A percentile compares a stretch with the other conserved stretches of the same genome.
Conservation (phyloP, 2,329 filamentous ascomycete species). For the Talaromyces rugulosus region DNA sequence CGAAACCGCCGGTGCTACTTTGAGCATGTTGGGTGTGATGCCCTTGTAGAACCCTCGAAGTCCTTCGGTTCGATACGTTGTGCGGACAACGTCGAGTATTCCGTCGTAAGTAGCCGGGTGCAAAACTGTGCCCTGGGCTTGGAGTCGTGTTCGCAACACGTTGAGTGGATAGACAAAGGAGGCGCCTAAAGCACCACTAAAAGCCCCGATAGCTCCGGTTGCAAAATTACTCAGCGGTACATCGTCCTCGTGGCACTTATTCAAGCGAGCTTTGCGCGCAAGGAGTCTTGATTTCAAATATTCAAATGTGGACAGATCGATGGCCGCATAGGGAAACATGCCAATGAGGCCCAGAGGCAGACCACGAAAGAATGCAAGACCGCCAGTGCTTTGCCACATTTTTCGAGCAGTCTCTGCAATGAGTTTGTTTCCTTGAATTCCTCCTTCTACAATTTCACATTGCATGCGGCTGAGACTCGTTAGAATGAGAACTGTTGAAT, state of each 20-base stretch:
- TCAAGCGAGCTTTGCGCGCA: conserved; percentile 62
- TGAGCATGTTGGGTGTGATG: conserved; percentile 88
- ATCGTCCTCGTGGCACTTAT: conserved; percentile 77
- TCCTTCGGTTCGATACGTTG: conserved; percentile 80
- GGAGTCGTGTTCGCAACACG: conserved; percentile 81
- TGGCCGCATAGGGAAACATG: conserved; percentile 97
- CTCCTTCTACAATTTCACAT: conserved; percentile 86
- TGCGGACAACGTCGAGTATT: conserved; percentile 80
- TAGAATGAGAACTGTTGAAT: not conserved
- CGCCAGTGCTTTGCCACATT: conserved; percentile 74
- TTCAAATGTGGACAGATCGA: conserved; percentile 95
- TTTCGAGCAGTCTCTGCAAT: conserved; percentile 78
- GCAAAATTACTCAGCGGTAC: conserved; percentile 73
- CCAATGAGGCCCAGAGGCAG: conserved; percentile 89
- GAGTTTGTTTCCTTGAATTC: conserved; percentile 75
- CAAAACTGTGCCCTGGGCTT: conserved; percentile 90
- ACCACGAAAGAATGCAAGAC: conserved; percentile 80
- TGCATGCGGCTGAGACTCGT: conserved; percentile 64
- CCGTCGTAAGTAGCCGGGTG: conserved; percentile 88
- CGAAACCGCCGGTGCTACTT: conserved; percentile 91
- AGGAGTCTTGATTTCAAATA: conserved; percentile 76
- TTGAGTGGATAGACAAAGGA: conserved; percentile 95
- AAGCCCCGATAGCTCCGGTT: conserved; percentile 84
- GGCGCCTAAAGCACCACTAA: conserved; percentile 86
- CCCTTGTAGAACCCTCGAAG: conserved; percentile 87